Conservation (phyloP, 106 monocot species). For the Posidonia australis region DNA sequence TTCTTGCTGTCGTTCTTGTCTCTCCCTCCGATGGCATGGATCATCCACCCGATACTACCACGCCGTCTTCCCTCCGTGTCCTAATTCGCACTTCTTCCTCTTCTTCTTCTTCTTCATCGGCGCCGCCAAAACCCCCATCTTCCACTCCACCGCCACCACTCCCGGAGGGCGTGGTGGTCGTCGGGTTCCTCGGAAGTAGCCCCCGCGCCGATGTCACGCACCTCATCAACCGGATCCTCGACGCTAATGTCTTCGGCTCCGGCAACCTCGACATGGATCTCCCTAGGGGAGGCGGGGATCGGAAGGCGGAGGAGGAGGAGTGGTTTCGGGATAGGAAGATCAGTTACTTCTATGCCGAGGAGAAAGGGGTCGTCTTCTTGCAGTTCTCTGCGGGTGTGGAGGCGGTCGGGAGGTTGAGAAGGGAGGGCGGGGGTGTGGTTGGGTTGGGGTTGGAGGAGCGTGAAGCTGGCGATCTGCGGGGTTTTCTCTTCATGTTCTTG, state of each 20-base stretch:
- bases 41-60: not conserved
- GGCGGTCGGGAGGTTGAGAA: not conserved
- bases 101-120: not conserved
- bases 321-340: constrained; percentile 37
- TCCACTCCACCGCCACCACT: constrained; percentile 5
- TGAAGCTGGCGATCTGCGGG: constrained; percentile 60
- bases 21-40: not conserved
- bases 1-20: too few species aligned
- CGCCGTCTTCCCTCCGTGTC: constrained; percentile 1
- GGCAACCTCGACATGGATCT: constrained; percentile 32
- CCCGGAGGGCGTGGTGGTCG: constrained; percentile 55
- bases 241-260: constrained; percentile 60
- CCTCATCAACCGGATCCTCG: constrained; percentile 63
- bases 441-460: constrained; percentile 29
- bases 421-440: not conserved
- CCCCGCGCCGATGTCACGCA: constrained; percentile 28
- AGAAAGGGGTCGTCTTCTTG: constrained; percentile 66
- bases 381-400: constrained; percentile 23
- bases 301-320: constrained; percentile 1
- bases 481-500: constrained; percentile 85
- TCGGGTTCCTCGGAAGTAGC: constrained; percentile 61
- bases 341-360: constrained; percentile 43
- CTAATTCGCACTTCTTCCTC: constrained; percentile 1
- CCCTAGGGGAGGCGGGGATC: not conserved
- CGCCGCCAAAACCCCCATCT: constrained; percentile 4